These are phyloP conservation scores for Salicornia ramosissima DNA, from an alignment of 148 eudicot genomes.

Conservation along the genomic window DNA sequence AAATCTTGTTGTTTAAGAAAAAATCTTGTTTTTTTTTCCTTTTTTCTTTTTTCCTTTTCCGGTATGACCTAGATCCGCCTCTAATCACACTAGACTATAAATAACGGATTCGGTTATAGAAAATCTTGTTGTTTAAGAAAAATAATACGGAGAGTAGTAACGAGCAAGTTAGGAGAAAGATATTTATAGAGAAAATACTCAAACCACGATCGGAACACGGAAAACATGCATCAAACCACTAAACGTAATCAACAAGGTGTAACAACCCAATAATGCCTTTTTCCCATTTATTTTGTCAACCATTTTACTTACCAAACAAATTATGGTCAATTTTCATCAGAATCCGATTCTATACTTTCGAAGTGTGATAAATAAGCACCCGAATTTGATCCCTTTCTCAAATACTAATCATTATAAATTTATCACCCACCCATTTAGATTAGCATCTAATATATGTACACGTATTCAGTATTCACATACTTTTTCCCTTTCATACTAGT, in stretches of 20 bases:
- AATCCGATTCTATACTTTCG: not conserved
- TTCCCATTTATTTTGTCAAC: not conserved
- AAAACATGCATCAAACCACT: not conserved
- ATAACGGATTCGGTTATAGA: not conserved
- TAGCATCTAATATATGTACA: too few species aligned
- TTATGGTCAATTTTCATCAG: not conserved
- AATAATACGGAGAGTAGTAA: too few species aligned
- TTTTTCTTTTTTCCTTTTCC: too few species aligned
- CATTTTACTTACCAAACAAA: not conserved
- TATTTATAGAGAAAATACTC: not conserved
- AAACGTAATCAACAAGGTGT: conserved; percentile 15
- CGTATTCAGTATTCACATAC: too few species aligned
- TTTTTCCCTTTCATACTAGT: too few species aligned
- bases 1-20: not conserved
- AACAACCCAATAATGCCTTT: not conserved
- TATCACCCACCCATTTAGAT: too few species aligned
- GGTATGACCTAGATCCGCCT: too few species aligned
- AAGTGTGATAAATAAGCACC: conserved; percentile 2
- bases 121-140: too few species aligned
- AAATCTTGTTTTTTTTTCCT: too few species aligned
- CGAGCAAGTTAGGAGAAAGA: too few species aligned
- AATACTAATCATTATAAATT: not conserved
- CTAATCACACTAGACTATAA: too few species aligned
- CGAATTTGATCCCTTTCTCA: not conserved
- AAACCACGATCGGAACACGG: not conserved